Evolutionary conservation across 2,329 filamentous ascomycete genomes (phyloP).

Genomic region (Hypoxylon sp.): DNA sequence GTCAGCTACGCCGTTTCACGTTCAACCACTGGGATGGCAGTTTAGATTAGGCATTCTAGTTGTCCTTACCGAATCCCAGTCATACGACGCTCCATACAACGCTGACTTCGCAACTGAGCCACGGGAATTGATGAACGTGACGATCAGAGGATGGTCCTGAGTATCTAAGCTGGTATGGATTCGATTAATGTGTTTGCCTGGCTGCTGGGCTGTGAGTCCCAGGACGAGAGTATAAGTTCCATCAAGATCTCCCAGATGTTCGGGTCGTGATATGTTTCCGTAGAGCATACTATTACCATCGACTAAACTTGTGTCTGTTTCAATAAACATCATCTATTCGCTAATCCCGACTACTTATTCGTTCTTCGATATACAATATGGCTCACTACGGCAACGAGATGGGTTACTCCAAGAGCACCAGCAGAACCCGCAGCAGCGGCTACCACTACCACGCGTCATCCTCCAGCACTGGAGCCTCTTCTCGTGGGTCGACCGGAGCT

Average conservation of each 20-base stretch:
- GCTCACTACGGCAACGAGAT: background rate
- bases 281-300: background rate
- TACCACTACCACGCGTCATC: background rate
- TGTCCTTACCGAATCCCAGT: conserved; percentile 31
- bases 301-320: background rate
- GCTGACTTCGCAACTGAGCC: conserved; percentile 36
- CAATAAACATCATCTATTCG: background rate
- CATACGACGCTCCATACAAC: conserved; percentile 31
- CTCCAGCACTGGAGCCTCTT: background rate
- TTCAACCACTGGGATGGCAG: conserved; percentile 11
- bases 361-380: conserved; percentile 2
- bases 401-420: background rate
- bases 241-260: background rate
- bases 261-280: background rate
- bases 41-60: conserved; percentile 26
- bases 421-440: background rate
- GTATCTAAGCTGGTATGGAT: conserved; percentile 3
- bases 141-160: conserved; percentile 19
- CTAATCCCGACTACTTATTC: background rate
- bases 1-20: conserved; percentile 28
- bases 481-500: background rate
- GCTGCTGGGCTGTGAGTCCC: conserved; percentile 25
- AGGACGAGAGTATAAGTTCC: conserved; percentile 13
- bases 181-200: conserved; percentile 1
- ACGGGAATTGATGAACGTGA: conserved; percentile 18